A percentile compares a stretch with the other conserved stretches of the same genome.
phyloP scores from a whole-genome alignment of 179 eudicot species.

The Spinacia oleracea region DNA sequence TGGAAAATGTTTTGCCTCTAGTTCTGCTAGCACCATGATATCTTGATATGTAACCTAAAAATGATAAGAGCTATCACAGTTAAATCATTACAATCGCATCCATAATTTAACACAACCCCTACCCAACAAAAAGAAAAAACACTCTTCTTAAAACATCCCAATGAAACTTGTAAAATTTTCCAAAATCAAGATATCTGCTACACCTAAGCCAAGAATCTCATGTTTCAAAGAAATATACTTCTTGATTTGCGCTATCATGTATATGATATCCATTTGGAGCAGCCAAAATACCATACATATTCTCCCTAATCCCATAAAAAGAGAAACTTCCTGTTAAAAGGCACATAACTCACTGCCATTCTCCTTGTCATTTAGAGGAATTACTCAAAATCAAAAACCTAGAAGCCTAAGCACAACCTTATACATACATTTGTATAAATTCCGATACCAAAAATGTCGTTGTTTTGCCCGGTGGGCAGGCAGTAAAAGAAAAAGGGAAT shows the following conservation, averaged over 20 bases:
- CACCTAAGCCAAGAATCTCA: not conserved
- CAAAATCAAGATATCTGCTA: not conserved
- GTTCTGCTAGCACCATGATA: conserved; percentile 66
- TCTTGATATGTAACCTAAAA: conserved; percentile 72
- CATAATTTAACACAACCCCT: not conserved
- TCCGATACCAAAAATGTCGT: no score
- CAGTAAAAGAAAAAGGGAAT: no score
- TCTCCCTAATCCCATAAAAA: not conserved
- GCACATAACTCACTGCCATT: not conserved
- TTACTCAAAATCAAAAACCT: not conserved
- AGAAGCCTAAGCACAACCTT: no score
- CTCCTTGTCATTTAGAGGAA: not conserved
- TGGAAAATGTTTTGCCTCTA: conserved; percentile 84
- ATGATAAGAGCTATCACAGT: not conserved
- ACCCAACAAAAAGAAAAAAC: not conserved
- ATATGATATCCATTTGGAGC: not conserved
- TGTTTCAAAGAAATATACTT: not conserved
- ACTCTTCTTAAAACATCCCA: not conserved
- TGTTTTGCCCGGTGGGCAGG: no score
- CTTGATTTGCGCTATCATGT: not conserved
- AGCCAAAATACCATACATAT: no score
- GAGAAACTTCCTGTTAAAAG: not conserved
- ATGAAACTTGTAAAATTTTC: not conserved
- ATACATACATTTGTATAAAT: no score
- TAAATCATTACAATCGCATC: not conserved